Conservation (phyloP, 305 asterid genomes). For the Fraxinus velutina region DNA sequence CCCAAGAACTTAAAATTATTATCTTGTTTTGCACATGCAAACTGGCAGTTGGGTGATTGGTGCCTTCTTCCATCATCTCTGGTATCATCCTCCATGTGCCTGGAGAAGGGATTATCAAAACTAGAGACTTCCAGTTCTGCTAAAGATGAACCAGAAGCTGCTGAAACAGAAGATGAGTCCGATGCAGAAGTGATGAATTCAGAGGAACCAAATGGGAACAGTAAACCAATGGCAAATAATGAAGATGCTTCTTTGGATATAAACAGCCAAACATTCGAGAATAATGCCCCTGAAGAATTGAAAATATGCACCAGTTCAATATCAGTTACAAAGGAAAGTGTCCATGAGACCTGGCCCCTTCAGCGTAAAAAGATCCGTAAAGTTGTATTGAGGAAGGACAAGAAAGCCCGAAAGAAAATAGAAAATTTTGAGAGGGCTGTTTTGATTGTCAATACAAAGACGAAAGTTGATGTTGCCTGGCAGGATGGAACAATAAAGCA, state of each 20-base stretch:
- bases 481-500: slow-evolving; percentile 72
- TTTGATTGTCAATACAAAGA: slow-evolving; percentile 58
- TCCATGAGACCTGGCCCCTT: slow-evolving; percentile 63
- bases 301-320: slow-evolving; percentile 48
- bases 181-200: slow-evolving; percentile 50
- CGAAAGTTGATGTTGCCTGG: slow-evolving; percentile 82
- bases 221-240: slow-evolving; percentile 31
- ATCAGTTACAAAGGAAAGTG: slow-evolving; percentile 46
- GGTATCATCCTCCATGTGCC: slow-evolving; percentile 29
- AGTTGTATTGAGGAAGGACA: slow-evolving; percentile 72
- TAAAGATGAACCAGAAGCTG: slow-evolving; percentile 57
- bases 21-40: slow-evolving; percentile 87
- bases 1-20: slow-evolving; percentile 73
- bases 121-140: slow-evolving; percentile 43
- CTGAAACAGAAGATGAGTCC: slow-evolving; percentile 59
- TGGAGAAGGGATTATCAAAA: slow-evolving; percentile 46
- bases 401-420: slow-evolving; percentile 71
- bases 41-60: slow-evolving; percentile 98
- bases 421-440: slow-evolving; percentile 83
- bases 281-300: slow-evolving; percentile 37
- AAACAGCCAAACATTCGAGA: slow-evolving; percentile 33
- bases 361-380: slow-evolving; percentile 84
- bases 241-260: slow-evolving; percentile 28
- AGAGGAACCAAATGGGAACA: slow-evolving; percentile 36
- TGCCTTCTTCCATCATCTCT: slow-evolving; percentile 62